Evolutionary conservation across 345 rosid genomes (phyloP).

Genomic region (Arabis hirsuta): DNA sequence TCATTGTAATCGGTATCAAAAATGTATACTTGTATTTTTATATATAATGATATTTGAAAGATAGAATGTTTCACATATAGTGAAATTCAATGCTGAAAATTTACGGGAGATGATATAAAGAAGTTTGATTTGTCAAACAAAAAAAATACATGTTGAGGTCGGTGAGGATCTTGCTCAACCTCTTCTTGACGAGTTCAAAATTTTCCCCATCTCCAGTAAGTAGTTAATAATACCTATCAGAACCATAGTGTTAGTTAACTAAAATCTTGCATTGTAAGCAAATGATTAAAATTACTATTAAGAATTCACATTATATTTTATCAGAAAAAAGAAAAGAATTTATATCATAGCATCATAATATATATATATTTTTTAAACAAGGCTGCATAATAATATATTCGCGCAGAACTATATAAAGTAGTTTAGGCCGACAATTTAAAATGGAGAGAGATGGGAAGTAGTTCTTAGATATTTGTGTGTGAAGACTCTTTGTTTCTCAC

Average conservation of each 20-base stretch:
- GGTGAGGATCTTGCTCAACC: neutral
- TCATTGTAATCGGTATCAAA: neutral
- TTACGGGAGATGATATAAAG: constrained; percentile 10
- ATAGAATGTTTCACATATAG: constrained; percentile 5
- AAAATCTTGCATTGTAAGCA: neutral
- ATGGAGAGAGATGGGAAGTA: constrained; percentile 31
- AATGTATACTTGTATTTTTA: neutral
- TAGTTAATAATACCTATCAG: neutral
- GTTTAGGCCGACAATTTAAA: constrained; percentile 6
- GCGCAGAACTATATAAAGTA: neutral
- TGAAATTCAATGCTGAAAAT: neutral
- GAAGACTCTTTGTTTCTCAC: constrained; percentile 58
- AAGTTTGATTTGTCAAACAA: neutral
- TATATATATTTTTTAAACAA: neutral
- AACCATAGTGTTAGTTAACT: neutral
- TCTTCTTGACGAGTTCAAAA: neutral
- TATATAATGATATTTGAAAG: neutral
- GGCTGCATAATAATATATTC: neutral
- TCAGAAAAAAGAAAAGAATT: neutral
- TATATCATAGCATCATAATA: neutral
- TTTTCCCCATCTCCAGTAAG: neutral
- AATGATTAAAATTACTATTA: constrained; percentile 1
- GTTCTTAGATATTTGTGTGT: constrained; percentile 16
- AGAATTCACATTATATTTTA: neutral
- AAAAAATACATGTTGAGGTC: neutral